Conservation (phyloP, 352 stramenopile genomes). For the Pythium rishiriense region DNA sequence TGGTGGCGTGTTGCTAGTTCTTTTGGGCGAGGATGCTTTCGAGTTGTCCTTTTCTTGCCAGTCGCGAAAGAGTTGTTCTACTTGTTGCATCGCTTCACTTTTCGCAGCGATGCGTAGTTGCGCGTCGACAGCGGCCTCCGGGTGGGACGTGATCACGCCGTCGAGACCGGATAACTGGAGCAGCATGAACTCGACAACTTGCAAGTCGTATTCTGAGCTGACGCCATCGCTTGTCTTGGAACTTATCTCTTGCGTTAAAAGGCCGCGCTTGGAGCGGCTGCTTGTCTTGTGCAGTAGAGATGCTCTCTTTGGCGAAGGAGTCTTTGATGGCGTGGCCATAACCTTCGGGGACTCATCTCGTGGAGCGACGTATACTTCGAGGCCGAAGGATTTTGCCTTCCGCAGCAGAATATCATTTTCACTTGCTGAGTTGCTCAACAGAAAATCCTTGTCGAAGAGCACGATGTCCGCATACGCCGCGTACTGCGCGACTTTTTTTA, state of each 20-base stretch:
- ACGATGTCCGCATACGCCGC: slow-evolving; percentile 32
- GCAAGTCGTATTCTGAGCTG: slow-evolving; percentile 21
- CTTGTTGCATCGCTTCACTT: slow-evolving; percentile 33
- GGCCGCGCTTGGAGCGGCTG: background rate
- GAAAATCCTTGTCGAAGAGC: slow-evolving; percentile 34
- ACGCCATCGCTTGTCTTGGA: background rate
- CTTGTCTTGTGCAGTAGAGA: background rate
- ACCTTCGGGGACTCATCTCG: slow-evolving; percentile 16
- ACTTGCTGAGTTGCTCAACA: slow-evolving; percentile 35
- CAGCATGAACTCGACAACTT: slow-evolving; percentile 38
- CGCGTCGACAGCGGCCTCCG: slow-evolving; percentile 31
- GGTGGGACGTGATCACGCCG: slow-evolving; percentile 31
- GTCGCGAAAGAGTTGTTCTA: slow-evolving; percentile 37
- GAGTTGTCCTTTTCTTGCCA: slow-evolving; percentile 34
- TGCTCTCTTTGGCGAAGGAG: background rate
- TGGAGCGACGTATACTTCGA: slow-evolving; percentile 33
- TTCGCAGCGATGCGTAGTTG: slow-evolving; percentile 29
- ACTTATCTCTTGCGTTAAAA: slow-evolving; percentile 15
- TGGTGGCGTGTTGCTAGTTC: background rate
- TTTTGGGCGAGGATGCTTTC: slow-evolving; percentile 13
- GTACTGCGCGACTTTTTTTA: slow-evolving; percentile 32
- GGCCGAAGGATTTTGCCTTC: slow-evolving; percentile 25
- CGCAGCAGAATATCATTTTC: slow-evolving; percentile 38
- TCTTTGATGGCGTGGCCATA: background rate
- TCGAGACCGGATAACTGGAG: slow-evolving; percentile 38